phyloP scores from a whole-genome alignment of 441 rosid genomes.

The Aleurites moluccanus region DNA sequence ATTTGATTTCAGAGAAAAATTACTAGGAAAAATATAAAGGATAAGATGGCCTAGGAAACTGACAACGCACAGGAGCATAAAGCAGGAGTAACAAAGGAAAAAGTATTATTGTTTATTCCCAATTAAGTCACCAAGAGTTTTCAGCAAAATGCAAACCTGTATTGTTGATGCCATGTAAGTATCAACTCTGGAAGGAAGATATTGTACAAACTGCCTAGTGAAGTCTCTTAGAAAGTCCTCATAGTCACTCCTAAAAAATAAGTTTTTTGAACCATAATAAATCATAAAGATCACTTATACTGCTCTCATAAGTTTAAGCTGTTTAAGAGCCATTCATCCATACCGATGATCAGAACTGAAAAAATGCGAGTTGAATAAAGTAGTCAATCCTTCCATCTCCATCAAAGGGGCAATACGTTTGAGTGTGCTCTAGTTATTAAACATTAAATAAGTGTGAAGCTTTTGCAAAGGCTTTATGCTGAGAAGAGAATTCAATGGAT shows the following conservation, averaged over 20 bases:
- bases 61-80: background rate
- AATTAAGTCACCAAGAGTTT: background rate
- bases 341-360: constrained; percentile 84
- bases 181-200: constrained; percentile 68
- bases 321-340: constrained; percentile 23
- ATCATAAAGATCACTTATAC: constrained; percentile 12
- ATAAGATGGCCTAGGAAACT: background rate
- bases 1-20: background rate
- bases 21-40: background rate
- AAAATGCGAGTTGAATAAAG: constrained; percentile 53
- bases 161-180: constrained; percentile 77
- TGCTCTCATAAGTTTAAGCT: constrained; percentile 13
- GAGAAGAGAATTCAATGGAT: constrained; percentile 15
- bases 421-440: constrained; percentile 61
- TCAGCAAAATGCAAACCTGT: constrained; percentile 57
- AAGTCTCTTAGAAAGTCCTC: constrained; percentile 85
- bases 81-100: background rate
- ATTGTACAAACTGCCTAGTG: constrained; percentile 58
- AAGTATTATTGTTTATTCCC: background rate
- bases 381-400: constrained; percentile 59
- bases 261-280: constrained; percentile 16
- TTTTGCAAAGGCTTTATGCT: constrained; percentile 23
- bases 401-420: constrained; percentile 65
- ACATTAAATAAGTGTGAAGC: constrained; percentile 22
- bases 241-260: constrained; percentile 57